Evolutionary conservation across 2,329 filamentous ascomycete species (phyloP), one percentile per base, ranked within the genome.

Genomic region (Teratosphaeria viscida): DNA sequence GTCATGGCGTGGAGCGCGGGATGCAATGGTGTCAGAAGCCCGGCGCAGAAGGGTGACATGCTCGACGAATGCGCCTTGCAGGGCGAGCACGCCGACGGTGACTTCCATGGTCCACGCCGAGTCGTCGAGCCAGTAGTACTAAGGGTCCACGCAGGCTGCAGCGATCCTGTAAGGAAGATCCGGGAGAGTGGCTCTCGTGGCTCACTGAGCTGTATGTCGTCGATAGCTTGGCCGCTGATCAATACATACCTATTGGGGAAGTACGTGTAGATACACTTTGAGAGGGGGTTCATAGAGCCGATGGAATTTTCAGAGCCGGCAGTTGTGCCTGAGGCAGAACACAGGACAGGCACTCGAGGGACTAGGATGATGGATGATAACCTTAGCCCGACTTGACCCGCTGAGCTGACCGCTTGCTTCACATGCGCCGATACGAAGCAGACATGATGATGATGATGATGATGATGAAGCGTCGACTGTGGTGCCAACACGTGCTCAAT

Each of bases 41-140:
- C 82, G 81, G 65, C 82, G 82, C 43, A 97, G 80, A 43, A 95
- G 82, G 64, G 84, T 80, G 60, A 96, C 73, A 77, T 99, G 92
- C 74, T 99, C 92, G 68, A 85, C 82, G 74, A 97, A 96, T 60
- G 92, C 92, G 67, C 94, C 94, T 76, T 99, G 94, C 19, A 99
- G 83, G 65, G 94, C 85, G 43, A 87, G 78, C 37, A 86, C 84
- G 63, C 84, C 84, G 54, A 86, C 77, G 16, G 80, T 83, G 59
- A 84, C 7, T 16, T 29, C 14, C 26, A 47, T 47, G 8, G 27
- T 47, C 6, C 12, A 49, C 19, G 19, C n/a, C 43, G n/a, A 32
- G 29, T 32, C 29, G 29, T 32, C 29, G 29, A 19, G 7, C 16
- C 19, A 23, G n/a, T 23, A 23, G 23, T 23, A 1, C 23, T 49